phyloP scores from a whole-genome alignment of 2,329 filamentous ascomycete species.

The Shiraia sp. region DNA sequence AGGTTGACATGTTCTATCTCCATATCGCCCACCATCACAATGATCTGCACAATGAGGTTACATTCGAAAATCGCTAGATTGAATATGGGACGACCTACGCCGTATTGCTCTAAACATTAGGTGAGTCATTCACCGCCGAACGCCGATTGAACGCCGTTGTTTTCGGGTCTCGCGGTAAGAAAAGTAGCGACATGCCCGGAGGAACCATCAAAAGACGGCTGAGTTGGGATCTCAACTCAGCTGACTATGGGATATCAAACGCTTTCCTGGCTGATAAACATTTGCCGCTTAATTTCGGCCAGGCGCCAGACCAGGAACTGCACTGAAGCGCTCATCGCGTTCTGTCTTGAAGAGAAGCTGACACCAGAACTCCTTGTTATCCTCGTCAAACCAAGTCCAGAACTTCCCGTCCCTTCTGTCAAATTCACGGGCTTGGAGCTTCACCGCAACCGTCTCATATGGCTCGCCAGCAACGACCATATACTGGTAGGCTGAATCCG shows the following conservation, averaged over 20 bases:
- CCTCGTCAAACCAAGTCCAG: conserved; percentile 94
- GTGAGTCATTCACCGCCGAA: conserved; percentile 1
- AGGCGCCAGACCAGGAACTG: conserved; percentile 66
- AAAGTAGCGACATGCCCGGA: too few species aligned
- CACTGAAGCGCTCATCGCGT: conserved; percentile 83
- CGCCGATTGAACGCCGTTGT: conserved; percentile 15
- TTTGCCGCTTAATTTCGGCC: conserved; percentile 35
- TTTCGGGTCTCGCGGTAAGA: too few species aligned
- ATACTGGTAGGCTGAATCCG: conserved; percentile 91
- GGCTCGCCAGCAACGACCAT: conserved; percentile 93
- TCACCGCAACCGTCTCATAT: conserved; percentile 97
- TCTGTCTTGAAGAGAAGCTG: conserved; percentile 99
- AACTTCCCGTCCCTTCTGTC: conserved; percentile 86
- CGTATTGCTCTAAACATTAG: not conserved
- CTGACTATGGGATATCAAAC: not conserved
- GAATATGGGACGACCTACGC: conserved; percentile 28
- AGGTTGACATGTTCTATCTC: not conserved
- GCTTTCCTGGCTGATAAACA: not conserved
- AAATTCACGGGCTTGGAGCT: conserved; percentile 90
- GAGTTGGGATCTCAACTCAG: not conserved
- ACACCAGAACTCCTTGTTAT: conserved; percentile 96
- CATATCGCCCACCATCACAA: not conserved
- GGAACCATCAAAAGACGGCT: not conserved
- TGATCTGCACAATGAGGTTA: conserved; percentile 17
- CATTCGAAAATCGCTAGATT: conserved; percentile 10